Percentiles rank a stretch among this genome's conserved stretches.
These are phyloP conservation scores for Aspergillus campestris DNA, from an alignment of 495 filamentous ascomycete species.

Conservation along the genomic window DNA sequence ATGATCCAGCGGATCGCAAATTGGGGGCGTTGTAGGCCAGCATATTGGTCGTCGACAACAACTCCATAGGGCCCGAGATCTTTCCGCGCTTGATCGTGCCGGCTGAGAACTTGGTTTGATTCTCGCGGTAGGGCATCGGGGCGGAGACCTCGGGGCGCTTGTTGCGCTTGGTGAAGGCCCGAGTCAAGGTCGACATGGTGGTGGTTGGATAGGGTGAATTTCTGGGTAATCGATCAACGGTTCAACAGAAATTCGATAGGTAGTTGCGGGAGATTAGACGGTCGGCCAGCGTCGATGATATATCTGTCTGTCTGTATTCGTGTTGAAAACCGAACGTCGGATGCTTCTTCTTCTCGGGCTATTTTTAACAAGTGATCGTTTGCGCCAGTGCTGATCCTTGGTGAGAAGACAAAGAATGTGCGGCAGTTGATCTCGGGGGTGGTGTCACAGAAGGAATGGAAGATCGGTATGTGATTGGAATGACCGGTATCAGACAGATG, in stretches of 20 bases:
- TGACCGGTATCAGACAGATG: slow-evolving; percentile 24
- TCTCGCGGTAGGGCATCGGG: slow-evolving; percentile 42
- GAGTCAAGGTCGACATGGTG: slow-evolving; percentile 43
- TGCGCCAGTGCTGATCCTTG: slow-evolving; percentile 5
- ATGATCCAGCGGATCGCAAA: slow-evolving; percentile 48
- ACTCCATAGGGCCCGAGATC: slow-evolving; percentile 80
- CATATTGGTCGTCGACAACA: slow-evolving; percentile 93
- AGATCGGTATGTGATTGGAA: slow-evolving; percentile 21
- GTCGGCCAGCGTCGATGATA: background rate
- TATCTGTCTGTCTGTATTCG: slow-evolving; percentile 6
- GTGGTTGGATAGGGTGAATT: slow-evolving; percentile 4
- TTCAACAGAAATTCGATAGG: background rate
- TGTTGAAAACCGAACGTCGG: slow-evolving; percentile 2
- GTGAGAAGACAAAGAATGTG: slow-evolving; percentile 17
- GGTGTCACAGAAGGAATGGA: slow-evolving; percentile 22
- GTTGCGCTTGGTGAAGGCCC: slow-evolving; percentile 59
- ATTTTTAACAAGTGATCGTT: slow-evolving; percentile 14
- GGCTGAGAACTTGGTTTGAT: slow-evolving; percentile 37
- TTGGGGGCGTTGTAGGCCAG: slow-evolving; percentile 89
- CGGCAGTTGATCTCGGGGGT: slow-evolving; percentile 28
- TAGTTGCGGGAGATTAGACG: background rate
- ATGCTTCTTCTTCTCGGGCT: slow-evolving; percentile 13
- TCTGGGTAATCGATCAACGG: background rate
- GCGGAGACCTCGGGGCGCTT: slow-evolving; percentile 43
- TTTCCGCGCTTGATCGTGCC: slow-evolving; percentile 47